Conservation (phyloP, 148 eudicot genomes). For the Talinum fruticosum region DNA sequence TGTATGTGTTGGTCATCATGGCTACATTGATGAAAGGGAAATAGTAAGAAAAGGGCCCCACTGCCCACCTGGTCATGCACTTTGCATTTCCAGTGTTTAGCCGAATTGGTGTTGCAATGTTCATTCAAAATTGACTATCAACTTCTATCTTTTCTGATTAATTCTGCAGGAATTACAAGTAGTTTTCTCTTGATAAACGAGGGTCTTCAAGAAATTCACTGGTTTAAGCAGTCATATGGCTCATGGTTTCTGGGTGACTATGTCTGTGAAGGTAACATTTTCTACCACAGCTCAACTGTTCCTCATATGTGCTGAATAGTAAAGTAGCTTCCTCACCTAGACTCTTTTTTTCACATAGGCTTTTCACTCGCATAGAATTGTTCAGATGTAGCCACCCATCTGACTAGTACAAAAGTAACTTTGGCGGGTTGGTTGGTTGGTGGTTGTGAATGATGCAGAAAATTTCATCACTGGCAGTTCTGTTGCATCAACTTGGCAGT, state of each 20-base stretch:
- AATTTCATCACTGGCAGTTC: not conserved
- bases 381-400: not conserved
- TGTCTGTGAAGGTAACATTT: slow-evolving; percentile 72
- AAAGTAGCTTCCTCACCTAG: too few species aligned
- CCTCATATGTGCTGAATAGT: not conserved
- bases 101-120: not conserved
- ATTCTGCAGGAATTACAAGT: slow-evolving; percentile 51
- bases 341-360: not conserved
- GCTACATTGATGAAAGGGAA: not conserved
- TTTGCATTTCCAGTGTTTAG: not conserved
- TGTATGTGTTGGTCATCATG: not conserved
- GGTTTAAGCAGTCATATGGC: slow-evolving; percentile 81
- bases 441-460: not conserved
- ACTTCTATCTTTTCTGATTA: not conserved
- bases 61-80: not conserved
- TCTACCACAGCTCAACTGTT: not conserved
- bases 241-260: slow-evolving; percentile 97
- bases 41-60: not conserved
- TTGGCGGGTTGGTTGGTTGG: too few species aligned
- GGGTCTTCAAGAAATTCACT: slow-evolving; percentile 79
- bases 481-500: too few species aligned
- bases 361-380: not conserved
- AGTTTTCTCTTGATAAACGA: slow-evolving; percentile 59
- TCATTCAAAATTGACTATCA: too few species aligned
- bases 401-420: not conserved